Conservation (phyloP, 192 early-diverging fungal genomes). For the Neocallimastix lanati region DNA sequence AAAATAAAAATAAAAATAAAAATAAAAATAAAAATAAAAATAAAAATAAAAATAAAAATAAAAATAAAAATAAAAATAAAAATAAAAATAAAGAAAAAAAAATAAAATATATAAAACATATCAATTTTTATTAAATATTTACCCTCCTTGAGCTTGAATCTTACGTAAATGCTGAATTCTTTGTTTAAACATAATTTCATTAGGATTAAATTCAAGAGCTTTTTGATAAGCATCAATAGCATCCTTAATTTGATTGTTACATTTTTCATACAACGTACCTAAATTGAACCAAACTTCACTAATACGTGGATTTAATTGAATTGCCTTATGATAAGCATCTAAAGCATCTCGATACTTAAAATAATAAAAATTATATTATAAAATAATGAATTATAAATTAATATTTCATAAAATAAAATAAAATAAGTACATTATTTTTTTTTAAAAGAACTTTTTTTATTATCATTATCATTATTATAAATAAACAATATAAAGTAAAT, state of each 20-base stretch:
- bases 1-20: background rate
- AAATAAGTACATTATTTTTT: no score
- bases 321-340: slow-evolving; percentile 90
- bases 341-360: slow-evolving; percentile 84
- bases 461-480: no score
- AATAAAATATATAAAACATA: no score
- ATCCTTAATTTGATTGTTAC: slow-evolving; percentile 92
- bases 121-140: background rate
- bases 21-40: background rate
- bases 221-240: slow-evolving; percentile 91
- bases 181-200: slow-evolving; percentile 73
- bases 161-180: slow-evolving; percentile 13
- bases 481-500: no score
- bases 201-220: slow-evolving; percentile 79
- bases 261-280: slow-evolving; percentile 89
- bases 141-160: background rate
- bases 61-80: background rate
- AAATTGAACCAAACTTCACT: slow-evolving; percentile 97
- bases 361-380: no score
- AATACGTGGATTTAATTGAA: slow-evolving; percentile 80
- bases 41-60: background rate
- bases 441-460: no score
- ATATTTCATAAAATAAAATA: no score
- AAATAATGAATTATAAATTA: no score
- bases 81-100: background rate